Conservation (phyloP, 768 basidiomycete species). For the Tephrocybe rancida region DNA sequence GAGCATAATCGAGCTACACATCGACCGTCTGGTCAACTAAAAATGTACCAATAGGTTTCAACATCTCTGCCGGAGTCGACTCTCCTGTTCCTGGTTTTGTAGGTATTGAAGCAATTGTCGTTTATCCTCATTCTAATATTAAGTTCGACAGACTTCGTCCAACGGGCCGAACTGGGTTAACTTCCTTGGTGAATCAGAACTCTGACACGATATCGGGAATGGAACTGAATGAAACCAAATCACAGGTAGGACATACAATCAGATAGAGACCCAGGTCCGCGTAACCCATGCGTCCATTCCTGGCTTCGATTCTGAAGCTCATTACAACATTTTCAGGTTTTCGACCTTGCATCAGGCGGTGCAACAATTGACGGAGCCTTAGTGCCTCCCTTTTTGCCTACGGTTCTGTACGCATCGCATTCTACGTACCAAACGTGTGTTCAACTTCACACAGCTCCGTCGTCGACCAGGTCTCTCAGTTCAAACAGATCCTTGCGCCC, state of each 20-base stretch:
- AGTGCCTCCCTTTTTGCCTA: constrained; percentile 50
- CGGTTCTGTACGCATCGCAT: constrained; percentile 36
- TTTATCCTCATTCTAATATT: background rate
- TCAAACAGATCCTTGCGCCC: constrained; percentile 42
- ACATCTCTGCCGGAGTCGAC: constrained; percentile 56
- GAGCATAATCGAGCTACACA: background rate
- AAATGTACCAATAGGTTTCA: constrained; percentile 43
- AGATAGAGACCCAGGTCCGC: constrained; percentile 50
- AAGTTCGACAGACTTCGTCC: constrained; percentile 47
- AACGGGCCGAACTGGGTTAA: constrained; percentile 69
- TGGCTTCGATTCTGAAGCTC: too few relatives aligned
- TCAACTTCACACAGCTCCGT: constrained; percentile 35
- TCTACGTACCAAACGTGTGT: background rate
- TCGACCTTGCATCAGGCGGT: constrained; percentile 59
- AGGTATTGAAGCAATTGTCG: constrained; percentile 20
- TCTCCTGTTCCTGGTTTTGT: constrained; percentile 55
- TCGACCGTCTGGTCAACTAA: background rate
- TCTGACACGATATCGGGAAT: background rate
- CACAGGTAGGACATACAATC: constrained; percentile 54
- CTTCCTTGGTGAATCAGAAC: constrained; percentile 41
- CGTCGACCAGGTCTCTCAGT: constrained; percentile 60
- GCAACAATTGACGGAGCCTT: constrained; percentile 59
- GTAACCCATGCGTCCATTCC: background rate
- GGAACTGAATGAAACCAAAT: background rate
- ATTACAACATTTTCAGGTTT: constrained; percentile 26